These are phyloP conservation scores for Stagonosporopsis rhizophila DNA, from an alignment of 2,329 filamentous ascomycete genomes.

Conservation along the genomic window DNA sequence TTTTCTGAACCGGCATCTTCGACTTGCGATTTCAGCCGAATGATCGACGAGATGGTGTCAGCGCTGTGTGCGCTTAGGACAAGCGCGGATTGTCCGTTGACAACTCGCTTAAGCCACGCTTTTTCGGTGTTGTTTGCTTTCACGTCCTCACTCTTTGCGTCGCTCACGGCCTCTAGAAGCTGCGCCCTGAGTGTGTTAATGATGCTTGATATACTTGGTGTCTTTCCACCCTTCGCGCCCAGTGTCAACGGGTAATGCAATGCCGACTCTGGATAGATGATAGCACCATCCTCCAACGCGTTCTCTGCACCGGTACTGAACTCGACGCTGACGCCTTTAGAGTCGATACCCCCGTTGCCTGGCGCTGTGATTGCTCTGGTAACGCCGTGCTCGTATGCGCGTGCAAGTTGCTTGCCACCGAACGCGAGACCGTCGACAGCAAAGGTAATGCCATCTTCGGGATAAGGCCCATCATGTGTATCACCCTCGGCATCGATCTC, in stretches of 20 bases:
- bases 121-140: constrained; percentile 34
- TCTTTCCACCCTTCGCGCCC: constrained; percentile 54
- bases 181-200: constrained; percentile 62
- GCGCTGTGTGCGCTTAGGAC: constrained; percentile 68
- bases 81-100: constrained; percentile 62
- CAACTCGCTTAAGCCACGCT: constrained; percentile 61
- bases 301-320: constrained; percentile 44
- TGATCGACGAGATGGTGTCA: constrained; percentile 66
- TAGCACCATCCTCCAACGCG: constrained; percentile 39
- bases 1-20: constrained; percentile 48
- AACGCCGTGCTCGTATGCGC: constrained; percentile 49
- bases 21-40: constrained; percentile 66
- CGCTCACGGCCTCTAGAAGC: constrained; percentile 59
- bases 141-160: constrained; percentile 26
- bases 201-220: constrained; percentile 55
- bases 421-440: constrained; percentile 57
- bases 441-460: constrained; percentile 63
- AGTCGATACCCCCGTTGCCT: constrained; percentile 34
- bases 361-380: constrained; percentile 51
- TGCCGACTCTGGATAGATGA: constrained; percentile 50
- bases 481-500: constrained; percentile 65
- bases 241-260: constrained; percentile 61
- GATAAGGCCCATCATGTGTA: constrained; percentile 55
- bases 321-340: constrained; percentile 48
- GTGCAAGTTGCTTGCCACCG: constrained; percentile 49